A percentile compares a stretch with the other conserved stretches of the same genome.
Evolutionary conservation across 257 asterid species (phyloP).

Genomic region (Salvia miltiorrhiza): DNA sequence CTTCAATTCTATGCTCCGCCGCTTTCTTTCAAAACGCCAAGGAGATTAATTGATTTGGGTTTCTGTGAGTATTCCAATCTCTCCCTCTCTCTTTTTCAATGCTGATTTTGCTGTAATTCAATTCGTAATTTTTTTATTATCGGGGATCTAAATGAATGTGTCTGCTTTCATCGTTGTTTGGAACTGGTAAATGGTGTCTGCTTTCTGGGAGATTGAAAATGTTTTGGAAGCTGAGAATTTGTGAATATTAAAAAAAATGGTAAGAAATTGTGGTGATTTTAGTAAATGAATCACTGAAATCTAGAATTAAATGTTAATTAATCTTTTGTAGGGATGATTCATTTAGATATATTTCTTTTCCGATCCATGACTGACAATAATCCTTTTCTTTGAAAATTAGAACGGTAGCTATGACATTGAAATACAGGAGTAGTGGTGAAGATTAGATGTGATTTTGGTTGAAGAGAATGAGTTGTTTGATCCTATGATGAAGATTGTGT

Average conservation of each 20-base stretch:
- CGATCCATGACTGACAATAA: neutral
- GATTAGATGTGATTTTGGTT: neutral
- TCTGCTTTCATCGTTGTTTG: neutral
- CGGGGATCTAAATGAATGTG: neutral
- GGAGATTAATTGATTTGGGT: constrained; percentile 33
- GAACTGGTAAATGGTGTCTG: neutral
- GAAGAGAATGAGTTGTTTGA: neutral
- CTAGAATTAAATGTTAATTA: neutral
- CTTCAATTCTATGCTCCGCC: constrained; percentile 85
- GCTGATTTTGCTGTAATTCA: neutral
- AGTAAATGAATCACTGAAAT: neutral
- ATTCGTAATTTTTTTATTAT: neutral
- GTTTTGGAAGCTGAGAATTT: neutral
- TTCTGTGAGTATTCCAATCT: constrained; percentile 6
- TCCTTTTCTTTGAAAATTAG: neutral
- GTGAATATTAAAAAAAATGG: neutral
- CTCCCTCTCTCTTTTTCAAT: neutral
- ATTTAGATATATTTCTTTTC: neutral
- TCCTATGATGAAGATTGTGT: neutral
- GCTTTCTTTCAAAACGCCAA: constrained; percentile 90
- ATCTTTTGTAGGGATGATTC: neutral
- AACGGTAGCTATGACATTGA: neutral
- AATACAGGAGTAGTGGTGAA: neutral
- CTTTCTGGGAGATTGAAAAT: neutral
- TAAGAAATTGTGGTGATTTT: neutral